Evolutionary conservation across 306 rosid genomes (phyloP).

Genomic region (Argentina anserina): DNA sequence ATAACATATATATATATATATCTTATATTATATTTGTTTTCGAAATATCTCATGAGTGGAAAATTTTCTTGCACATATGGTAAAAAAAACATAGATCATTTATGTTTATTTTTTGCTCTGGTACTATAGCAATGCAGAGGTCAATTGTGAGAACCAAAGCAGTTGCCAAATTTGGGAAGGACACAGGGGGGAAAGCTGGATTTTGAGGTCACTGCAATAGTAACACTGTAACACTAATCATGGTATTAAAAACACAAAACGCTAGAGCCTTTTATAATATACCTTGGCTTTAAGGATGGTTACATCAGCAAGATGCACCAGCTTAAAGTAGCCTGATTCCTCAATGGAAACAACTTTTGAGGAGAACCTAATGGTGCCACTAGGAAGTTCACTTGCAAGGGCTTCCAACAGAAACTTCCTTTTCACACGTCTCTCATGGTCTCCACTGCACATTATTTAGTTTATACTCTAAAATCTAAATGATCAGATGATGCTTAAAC

Average conservation of each 20-base stretch:
- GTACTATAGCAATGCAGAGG: background rate
- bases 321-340: constrained; percentile 50
- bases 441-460: constrained; percentile 19
- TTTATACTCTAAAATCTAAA: background rate
- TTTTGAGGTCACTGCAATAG: background rate
- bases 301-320: constrained; percentile 68
- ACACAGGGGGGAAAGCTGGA: background rate
- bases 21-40: no score
- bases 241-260: background rate
- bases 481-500: background rate
- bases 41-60: background rate
- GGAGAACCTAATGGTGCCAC: constrained; percentile 54
- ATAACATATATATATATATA: no score
- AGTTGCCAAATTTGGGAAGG: background rate
- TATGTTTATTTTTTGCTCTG: background rate
- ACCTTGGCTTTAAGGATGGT: constrained; percentile 58
- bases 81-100: no score
- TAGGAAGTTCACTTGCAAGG: constrained; percentile 63
- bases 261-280: background rate
- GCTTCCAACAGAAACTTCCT: constrained; percentile 53
- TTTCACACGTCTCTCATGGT: constrained; percentile 47
- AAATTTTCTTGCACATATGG: background rate
- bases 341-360: constrained; percentile 73
- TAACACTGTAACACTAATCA: background rate
- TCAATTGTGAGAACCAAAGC: background rate